Evolutionary conservation across 495 filamentous ascomycete genomes (phyloP), one percentile per base, ranked within the genome.

Genomic region (Cercophora sp.): DNA sequence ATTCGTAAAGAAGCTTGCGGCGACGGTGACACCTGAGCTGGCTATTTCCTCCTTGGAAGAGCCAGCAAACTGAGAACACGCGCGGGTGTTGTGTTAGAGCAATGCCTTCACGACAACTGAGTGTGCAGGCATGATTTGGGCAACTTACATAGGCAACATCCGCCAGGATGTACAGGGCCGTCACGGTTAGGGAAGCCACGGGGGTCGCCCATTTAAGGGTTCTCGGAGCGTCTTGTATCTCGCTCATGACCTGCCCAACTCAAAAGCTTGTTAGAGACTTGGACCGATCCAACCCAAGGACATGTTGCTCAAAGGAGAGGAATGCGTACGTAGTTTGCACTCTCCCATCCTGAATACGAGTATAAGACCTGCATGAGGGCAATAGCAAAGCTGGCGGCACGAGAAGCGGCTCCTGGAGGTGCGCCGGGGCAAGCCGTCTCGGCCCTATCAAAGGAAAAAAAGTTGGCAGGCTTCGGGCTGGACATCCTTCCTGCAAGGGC

Each of bases 201-300:
- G 37, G 13, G 47, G 31, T 32, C 24, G 47, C 24, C 10, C 24
- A 27, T 22, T 31, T 48, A n/a, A 50, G 47, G 5, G 47, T 50
- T 9, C 24, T 20, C 5, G 47, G 47, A 8, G 47, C 47, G n/a
- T 50, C 24, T 11, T 24, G 29, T 16, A 50, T 32, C 20, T 50
- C 47, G 1, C 31, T 50, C 47, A 50, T 25, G 3, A 50, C 47
- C n/a, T n/a, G n/a, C n/a, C n/a, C n/a, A n/a, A n/a, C n/a, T n/a
- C n/a, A n/a, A n/a, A n/a, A n/a, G n/a, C n/a, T n/a, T n/a, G n/a
- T n/a, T n/a, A n/a, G n/a, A n/a, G n/a, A n/a, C n/a, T n/a, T n/a
- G n/a, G n/a, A n/a, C n/a, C n/a, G n/a, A n/a, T n/a, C n/a, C n/a
- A n/a, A n/a, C n/a, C n/a, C n/a, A n/a, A n/a, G n/a, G n/a, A n/a